These are phyloP conservation scores for Penicillium sp. DNA, from an alignment of 2,329 filamentous ascomycete genomes.

Conservation along the genomic window DNA sequence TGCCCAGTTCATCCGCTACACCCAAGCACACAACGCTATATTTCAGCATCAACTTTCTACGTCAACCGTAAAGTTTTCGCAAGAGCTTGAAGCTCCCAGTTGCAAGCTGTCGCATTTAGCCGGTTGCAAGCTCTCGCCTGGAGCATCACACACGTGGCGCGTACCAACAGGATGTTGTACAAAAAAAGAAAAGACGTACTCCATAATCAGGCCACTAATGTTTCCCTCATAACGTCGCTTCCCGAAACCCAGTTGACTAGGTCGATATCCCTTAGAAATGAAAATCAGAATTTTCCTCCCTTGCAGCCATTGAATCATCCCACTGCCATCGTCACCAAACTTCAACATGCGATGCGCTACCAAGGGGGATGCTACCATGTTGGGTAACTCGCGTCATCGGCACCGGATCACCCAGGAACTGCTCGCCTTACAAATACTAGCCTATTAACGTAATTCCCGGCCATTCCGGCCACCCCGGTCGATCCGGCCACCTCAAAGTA, in stretches of 20 bases:
- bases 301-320: slow-evolving; percentile 10
- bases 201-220: not conserved
- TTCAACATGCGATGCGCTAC: not conserved
- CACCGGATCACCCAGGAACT: not conserved
- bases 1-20: not conserved
- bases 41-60: not conserved
- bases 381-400: slow-evolving; percentile 5
- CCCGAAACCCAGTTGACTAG: not conserved
- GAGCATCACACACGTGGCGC: slow-evolving; percentile 8
- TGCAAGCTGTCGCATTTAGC: not conserved
- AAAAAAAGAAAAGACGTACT: not conserved
- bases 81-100: not conserved
- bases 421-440: not conserved
- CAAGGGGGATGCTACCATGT: not conserved
- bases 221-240: not conserved
- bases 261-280: not conserved
- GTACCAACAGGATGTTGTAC: slow-evolving; percentile 12
- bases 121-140: not conserved
- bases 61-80: not conserved
- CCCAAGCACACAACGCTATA: not conserved
- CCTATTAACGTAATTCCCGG: no score
- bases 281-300: not conserved
- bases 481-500: no score
- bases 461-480: no score
- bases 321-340: not conserved